Conservation (phyloP, 805 yeast species). For the Starmerella apis region DNA sequence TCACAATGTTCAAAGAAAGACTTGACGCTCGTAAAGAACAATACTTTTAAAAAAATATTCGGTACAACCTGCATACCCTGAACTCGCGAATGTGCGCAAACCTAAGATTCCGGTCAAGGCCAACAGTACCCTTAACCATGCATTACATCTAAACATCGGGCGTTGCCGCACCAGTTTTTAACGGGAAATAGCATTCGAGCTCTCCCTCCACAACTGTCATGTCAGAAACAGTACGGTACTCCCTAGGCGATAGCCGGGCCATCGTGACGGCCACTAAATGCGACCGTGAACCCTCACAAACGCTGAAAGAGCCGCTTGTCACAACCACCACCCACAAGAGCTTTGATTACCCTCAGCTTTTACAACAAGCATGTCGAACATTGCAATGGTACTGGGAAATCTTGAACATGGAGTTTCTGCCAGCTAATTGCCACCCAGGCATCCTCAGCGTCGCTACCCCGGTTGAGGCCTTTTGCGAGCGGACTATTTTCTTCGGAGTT, state of each 20-base stretch:
- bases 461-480: conserved; percentile 2
- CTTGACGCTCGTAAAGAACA: too few relatives aligned
- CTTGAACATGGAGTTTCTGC: conserved; percentile 5
- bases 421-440: conserved; percentile 2
- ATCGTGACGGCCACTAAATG: background rate
- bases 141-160: background rate
- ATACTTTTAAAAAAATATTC: too few relatives aligned
- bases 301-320: background rate
- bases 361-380: background rate
- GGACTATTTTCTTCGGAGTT: background rate
- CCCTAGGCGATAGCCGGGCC: background rate
- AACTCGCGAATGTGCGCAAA: background rate
- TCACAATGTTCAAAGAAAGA: too few relatives aligned
- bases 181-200: background rate
- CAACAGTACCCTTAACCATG: conserved; percentile 5
- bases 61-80: too few relatives aligned
- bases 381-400: background rate
- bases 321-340: background rate
- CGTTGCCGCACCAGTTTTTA: conserved; percentile 1
- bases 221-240: background rate
- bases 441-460: background rate
- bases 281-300: background rate
- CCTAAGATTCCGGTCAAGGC: background rate
- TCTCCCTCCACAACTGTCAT: background rate
- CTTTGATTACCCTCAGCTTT: background rate